Base-by-base conservation (phyloP, 1,284 basidiomycete genomes). In the Ceratobasidium sp. region DNA sequence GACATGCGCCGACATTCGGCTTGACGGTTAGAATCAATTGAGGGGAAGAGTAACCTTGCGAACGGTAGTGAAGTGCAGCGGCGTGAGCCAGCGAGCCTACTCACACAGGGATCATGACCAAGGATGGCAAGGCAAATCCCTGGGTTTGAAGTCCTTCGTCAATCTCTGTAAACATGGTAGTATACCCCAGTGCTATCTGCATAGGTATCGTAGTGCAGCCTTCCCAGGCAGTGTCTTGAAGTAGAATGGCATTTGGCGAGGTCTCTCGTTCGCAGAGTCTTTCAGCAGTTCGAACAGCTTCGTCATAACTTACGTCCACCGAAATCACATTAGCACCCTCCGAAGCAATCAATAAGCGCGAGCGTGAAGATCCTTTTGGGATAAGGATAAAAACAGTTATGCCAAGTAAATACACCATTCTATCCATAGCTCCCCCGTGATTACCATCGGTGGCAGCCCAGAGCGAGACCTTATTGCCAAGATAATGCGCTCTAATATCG, bases 391-490 rank as follows among this genome's bases (percentile, higher is more conserved):
- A n/a, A n/a, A 64, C 35, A 6, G n/a, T 31, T 15, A 75, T 23
- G 3, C 68, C 63, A 6, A 78, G 45, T 10, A 73, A 15, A 23
- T 6, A 17, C 1, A 67, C 77, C 75, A 79, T 78, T n/a, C 61
- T 58, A 3, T 77, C 78, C 15, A 79, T 75, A 28, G 78, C 78
- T 37, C 78, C 8, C 0, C 78, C 78, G 63, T 79, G 78, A 42
- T 79, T 79, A 3, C 78, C 78, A 26, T 79, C 78, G 17, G 78
- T 79, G 4, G 77, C 67, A 1, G 78, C 75, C 33, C 64, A 65
- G 6, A 79, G 61, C 28, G 63, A 26, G 23, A 66, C 23, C 1
- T 35, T 33, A 45, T 64, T 47, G 20, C 45, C 68, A 4, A 13
- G 20, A 37, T 49, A 53, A 23, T 28, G 31, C 20, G 8, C n/a